Evolutionary conservation across 768 basidiomycete genomes (phyloP).

Genomic region (Punctularia strigosozonata): DNA sequence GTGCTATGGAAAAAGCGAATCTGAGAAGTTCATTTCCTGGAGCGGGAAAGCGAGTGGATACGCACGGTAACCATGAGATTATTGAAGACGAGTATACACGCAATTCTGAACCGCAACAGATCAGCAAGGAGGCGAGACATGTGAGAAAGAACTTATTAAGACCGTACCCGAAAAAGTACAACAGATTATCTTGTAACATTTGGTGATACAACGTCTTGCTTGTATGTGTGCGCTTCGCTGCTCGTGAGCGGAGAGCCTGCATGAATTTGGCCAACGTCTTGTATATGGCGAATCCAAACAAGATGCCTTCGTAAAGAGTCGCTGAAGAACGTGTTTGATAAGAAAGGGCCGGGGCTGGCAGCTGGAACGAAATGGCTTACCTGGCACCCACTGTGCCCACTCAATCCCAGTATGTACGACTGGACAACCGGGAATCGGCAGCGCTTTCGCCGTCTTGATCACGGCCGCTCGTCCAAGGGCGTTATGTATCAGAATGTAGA

Average conservation of each 20-base stretch:
- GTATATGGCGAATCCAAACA: constrained; percentile 28
- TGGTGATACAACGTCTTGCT: constrained; percentile 22
- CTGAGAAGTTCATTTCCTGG: too few relatives aligned
- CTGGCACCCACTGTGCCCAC: constrained; percentile 35
- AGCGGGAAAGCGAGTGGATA: too few relatives aligned
- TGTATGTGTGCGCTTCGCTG: too few relatives aligned
- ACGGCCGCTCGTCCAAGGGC: constrained; percentile 20
- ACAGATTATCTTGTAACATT: constrained; percentile 29
- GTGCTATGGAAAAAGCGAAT: too few relatives aligned
- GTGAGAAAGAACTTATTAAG: neutral
- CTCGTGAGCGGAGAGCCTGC: too few relatives aligned
- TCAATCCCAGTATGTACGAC: constrained; percentile 28
- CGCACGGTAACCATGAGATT: constrained; percentile 39
- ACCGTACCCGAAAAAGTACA: constrained; percentile 33
- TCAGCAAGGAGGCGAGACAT: neutral
- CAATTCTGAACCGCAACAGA: constrained; percentile 19
- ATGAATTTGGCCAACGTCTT: constrained; percentile 18
- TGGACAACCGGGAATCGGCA: constrained; percentile 31
- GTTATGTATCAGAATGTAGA: constrained; percentile 29
- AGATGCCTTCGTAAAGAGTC: constrained; percentile 27
- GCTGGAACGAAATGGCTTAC: constrained; percentile 11
- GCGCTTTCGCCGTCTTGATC: constrained; percentile 23
- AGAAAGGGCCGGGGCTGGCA: too few relatives aligned
- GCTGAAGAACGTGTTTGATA: too few relatives aligned
- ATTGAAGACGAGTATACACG: constrained; percentile 28